Evolutionary conservation across 352 stramenopile species (phyloP).

Genomic region (Globisporangium perplexum): DNA sequence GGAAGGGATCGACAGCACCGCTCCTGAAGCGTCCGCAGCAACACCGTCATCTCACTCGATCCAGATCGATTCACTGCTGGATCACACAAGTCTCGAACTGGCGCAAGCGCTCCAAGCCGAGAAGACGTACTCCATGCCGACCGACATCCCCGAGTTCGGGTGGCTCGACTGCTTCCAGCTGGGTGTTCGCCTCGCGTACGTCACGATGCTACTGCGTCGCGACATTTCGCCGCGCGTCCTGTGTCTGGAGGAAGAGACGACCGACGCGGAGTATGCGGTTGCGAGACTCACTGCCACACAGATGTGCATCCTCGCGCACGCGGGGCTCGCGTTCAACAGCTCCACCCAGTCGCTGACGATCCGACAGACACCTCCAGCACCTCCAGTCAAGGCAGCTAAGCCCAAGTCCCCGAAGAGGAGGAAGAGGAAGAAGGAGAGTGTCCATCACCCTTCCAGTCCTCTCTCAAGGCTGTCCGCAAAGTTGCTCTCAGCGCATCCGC

Average conservation of each 20-base stretch:
- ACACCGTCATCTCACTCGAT: conserved; percentile 7
- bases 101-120: conserved; percentile 37
- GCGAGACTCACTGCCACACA: conserved; percentile 20
- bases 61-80: conserved; percentile 13
- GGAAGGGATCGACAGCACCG: background rate
- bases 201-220: conserved; percentile 37
- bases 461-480: too few relatives aligned
- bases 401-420: conserved; percentile 8
- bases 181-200: conserved; percentile 40
- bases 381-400: conserved; percentile 11
- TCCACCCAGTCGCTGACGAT: conserved; percentile 30
- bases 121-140: conserved; percentile 30
- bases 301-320: conserved; percentile 24
- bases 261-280: conserved; percentile 3
- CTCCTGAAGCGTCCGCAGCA: too few relatives aligned
- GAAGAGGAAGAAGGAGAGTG: conserved; percentile 2
- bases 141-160: conserved; percentile 40
- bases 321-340: conserved; percentile 33
- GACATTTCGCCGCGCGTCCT: conserved; percentile 39
- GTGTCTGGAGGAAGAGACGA: conserved; percentile 23
- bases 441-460: background rate
- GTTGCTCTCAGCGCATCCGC: too few relatives aligned
- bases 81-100: conserved; percentile 10
- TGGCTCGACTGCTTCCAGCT: conserved; percentile 48
- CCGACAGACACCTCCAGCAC: conserved; percentile 14